Base-by-base conservation (phyloP, 208 protist species). In the Leishmania mexicana region DNA sequence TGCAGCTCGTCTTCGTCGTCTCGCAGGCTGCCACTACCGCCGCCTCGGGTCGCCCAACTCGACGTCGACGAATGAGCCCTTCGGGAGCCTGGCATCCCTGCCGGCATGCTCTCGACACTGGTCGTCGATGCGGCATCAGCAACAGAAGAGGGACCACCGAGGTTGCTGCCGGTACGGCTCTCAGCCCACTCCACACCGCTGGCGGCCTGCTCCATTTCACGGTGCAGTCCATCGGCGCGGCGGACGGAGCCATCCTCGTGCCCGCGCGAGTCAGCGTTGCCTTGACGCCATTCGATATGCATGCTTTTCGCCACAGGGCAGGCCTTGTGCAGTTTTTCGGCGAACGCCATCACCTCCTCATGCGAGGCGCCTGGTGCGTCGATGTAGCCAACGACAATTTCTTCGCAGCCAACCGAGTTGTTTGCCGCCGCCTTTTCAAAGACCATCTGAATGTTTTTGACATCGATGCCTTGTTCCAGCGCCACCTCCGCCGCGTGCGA, bases 401-500 rank as follows among this genome's bases (percentile, higher is more conserved):
- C 81, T 38, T 94, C 90, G n/a, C 87, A 78, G 24, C 85, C 88
- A 3, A 95, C 83, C 15, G 79, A 45, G 40, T 82, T 80, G 38
- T 31, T 79, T 28, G 79, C 74, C 28, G 65, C 80, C 0, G 67
- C 57, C 87, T 95, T 90, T 81, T 96, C 94, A 0, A 96, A 64
- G n/a, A 91, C 88, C 85, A 97, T 92, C 47, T 85, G 85, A 1
- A 97, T 90, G 72, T 92, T 87, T 80, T 93, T 90, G 28, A 97
- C 93, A 75, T 97, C 92, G 67, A 97, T 95, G 67, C 87, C 90
- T 60, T 95, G 84, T 81, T 96, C 94, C 2, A 96, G 62, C 7
- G 94, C 94, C 19, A 97, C 88, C 83, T 97, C 92, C 28, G 94
- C 94, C 19, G 94, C 93, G 75, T 97, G 94, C 15, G 94, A 94